phyloP scores from a whole-genome alignment of 805 yeast species.

The Wickerhamiella hasegawae region DNA sequence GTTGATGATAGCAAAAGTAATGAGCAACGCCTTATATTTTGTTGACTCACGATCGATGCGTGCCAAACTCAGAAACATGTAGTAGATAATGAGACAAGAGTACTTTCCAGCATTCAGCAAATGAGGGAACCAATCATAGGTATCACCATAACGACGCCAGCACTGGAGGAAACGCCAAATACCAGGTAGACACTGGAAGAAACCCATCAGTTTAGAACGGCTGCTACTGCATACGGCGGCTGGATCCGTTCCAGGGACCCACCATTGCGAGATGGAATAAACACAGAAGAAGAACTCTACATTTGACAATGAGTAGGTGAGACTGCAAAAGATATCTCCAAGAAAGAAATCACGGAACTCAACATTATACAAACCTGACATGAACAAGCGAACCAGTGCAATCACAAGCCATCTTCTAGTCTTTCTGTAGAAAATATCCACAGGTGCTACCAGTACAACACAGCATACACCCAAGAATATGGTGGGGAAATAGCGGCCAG shows the following conservation, averaged over 20 bases:
- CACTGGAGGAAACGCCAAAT: slow-evolving; percentile 88
- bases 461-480: slow-evolving; percentile 43
- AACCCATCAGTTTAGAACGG: slow-evolving; percentile 64
- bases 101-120: slow-evolving; percentile 78
- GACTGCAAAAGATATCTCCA: slow-evolving; percentile 80
- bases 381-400: slow-evolving; percentile 51
- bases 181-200: slow-evolving; percentile 69
- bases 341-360: slow-evolving; percentile 87
- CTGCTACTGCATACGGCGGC: slow-evolving; percentile 55
- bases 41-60: slow-evolving; percentile 38
- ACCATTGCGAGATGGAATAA: slow-evolving; percentile 52
- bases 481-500: slow-evolving; percentile 70
- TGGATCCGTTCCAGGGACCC: slow-evolving; percentile 21
- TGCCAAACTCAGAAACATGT: slow-evolving; percentile 59
- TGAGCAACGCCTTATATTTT: slow-evolving; percentile 39
- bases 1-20: slow-evolving; percentile 59
- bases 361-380: slow-evolving; percentile 84
- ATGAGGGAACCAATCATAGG: slow-evolving; percentile 95
- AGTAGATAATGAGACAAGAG: slow-evolving; percentile 45
- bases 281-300: slow-evolving; percentile 74
- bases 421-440: slow-evolving; percentile 36
- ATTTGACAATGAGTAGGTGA: slow-evolving; percentile 79
- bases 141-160: slow-evolving; percentile 75
- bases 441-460: slow-evolving; percentile 42
- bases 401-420: slow-evolving; percentile 66